phyloP scores from a whole-genome alignment of 2,329 filamentous ascomycete species.

The Colletotrichum sp. region DNA sequence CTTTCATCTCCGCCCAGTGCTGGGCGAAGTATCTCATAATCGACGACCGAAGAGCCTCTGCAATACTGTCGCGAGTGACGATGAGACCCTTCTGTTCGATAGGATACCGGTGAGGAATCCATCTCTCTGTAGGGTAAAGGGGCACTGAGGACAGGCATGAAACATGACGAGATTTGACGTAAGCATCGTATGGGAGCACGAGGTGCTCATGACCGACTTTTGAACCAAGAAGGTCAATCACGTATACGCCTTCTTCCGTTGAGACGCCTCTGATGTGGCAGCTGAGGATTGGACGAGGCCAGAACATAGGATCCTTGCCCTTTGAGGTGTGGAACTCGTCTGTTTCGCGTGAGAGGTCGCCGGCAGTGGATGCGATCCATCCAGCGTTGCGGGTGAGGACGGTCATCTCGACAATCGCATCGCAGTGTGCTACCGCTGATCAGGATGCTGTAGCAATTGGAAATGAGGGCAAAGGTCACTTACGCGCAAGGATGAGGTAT shows the following conservation, averaged over 20 bases:
- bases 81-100: neutral
- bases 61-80: neutral
- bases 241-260: neutral
- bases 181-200: constrained; percentile 3
- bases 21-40: neutral
- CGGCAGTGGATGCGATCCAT: neutral
- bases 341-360: neutral
- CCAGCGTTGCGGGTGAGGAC: constrained; percentile 17
- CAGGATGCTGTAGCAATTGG: neutral
- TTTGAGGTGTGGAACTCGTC: neutral
- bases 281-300: constrained; percentile 17
- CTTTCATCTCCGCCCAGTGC: neutral
- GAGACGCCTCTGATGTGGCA: neutral
- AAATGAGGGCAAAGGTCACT: neutral
- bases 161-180: neutral
- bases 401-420: constrained; percentile 6
- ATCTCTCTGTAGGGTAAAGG: neutral
- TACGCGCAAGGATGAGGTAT: neutral
- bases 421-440: constrained; percentile 7
- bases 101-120: neutral
- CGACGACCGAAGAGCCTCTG: neutral
- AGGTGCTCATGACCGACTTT: neutral
- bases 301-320: constrained; percentile 21
- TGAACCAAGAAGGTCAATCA: constrained; percentile 14
- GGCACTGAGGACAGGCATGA: neutral